Evolutionary conservation across 2,329 filamentous ascomycete genomes (phyloP), one percentile per base, ranked within the genome.

Genomic region (Claviceps sp.): DNA sequence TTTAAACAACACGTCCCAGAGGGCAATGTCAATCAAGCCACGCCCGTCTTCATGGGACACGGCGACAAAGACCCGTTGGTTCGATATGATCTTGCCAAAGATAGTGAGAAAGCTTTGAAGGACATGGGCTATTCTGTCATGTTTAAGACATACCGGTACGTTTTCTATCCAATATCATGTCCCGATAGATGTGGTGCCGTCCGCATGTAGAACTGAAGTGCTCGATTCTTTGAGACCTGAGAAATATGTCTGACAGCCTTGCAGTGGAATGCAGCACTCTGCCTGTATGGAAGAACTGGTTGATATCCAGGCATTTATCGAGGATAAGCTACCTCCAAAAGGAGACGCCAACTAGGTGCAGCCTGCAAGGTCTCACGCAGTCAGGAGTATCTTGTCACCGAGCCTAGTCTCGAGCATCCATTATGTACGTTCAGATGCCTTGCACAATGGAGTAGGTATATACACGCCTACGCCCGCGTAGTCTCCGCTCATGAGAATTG

Each of bases 21-120:
- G 11, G 60, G 51, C 34, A 70, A 75, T 72, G 45, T 55, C 53
- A 73, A 77, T 58, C 80, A 83, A 67, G 74, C 85, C 42, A 95
- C 89, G 1, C 86, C 87, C 1, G 82, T 97, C 56, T 87, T 93
- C 68, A 85, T 96, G 82, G 89, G 79, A 13, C 93, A 97, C 61
- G 93, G 93, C n/a, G 78, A 83, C 55, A 70, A 70, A 1, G 91
- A 98, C 66, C 76, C 76, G 14, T 71, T 95, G 3, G 86, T 96
- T 8, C 76, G 74, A 58, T 77, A 82, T 44, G 70, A 77, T 52
- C 84, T 86, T 67, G 91, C 87, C 14, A 69, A 79, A 64, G 65
- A 74, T 67, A 89, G 86, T 24, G 79, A 77, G 3, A 75, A 87
- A 42, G 65, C 76, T 54, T 69, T 97, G 49, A 82, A 80, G 66